Conservation (phyloP, 805 yeast genomes). For the Myxozyma melibiosi region DNA sequence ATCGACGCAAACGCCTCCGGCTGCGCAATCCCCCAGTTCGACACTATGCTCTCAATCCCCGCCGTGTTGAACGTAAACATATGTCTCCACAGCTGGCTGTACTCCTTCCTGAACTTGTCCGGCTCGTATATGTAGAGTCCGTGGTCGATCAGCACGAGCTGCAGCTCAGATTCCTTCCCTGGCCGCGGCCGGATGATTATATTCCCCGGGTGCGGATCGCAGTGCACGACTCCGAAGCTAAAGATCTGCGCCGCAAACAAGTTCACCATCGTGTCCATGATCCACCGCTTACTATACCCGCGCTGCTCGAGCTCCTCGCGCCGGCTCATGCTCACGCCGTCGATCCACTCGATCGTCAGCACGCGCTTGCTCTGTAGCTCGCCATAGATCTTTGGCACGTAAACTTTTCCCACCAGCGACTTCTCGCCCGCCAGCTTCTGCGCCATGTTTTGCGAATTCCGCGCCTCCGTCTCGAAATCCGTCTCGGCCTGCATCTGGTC, state of each 20-base stretch:
- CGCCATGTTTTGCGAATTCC: slow-evolving; percentile 52
- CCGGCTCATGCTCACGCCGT: slow-evolving; percentile 62
- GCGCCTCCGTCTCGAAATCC: slow-evolving; percentile 59
- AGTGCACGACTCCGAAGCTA: slow-evolving; percentile 67
- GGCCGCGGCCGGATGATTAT: slow-evolving; percentile 52
- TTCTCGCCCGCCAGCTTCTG: slow-evolving; percentile 48
- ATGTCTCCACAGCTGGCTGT: slow-evolving; percentile 64
- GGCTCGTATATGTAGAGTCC: slow-evolving; percentile 66
- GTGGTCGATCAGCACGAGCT: slow-evolving; percentile 65
- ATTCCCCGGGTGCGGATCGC: slow-evolving; percentile 85
- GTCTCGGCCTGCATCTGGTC: slow-evolving; percentile 62
- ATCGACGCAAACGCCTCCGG: slow-evolving; percentile 63
- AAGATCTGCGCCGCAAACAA: slow-evolving; percentile 63
- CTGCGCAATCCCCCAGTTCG: slow-evolving; percentile 69
- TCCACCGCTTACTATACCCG: slow-evolving; percentile 44
- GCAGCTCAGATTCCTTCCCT: slow-evolving; percentile 45
- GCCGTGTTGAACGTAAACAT: slow-evolving; percentile 56
- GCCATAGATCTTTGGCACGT: slow-evolving; percentile 58
- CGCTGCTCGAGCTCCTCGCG: slow-evolving; percentile 47
- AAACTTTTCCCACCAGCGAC: slow-evolving; percentile 47
- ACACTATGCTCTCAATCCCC: slow-evolving; percentile 53
- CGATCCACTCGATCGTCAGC: slow-evolving; percentile 73
- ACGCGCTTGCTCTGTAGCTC: slow-evolving; percentile 54
- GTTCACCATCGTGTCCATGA: slow-evolving; percentile 55
- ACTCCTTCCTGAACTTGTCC: slow-evolving; percentile 55